Evolutionary conservation across 306 rosid species (phyloP).

Genomic region (Prunus fruticosa): DNA sequence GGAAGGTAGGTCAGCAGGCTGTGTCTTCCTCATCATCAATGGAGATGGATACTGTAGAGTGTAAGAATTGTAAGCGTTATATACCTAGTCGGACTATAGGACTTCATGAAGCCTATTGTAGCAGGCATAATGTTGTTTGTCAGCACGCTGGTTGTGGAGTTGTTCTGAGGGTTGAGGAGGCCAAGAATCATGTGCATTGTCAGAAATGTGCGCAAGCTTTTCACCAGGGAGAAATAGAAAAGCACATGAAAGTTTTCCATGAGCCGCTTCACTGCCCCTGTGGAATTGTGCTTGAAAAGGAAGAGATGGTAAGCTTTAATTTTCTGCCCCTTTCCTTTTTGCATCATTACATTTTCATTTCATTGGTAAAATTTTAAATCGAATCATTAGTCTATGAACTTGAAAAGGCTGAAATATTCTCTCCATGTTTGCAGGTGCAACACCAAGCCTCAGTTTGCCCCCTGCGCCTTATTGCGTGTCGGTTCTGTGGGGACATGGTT

Average conservation of each 20-base stretch:
- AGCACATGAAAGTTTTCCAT: constrained; percentile 88
- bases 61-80: constrained; percentile 80
- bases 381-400: not conserved
- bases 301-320: constrained; percentile 66
- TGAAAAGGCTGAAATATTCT: constrained; percentile 1
- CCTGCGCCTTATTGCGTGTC: constrained; percentile 69
- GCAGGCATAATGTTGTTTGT: constrained; percentile 79
- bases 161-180: constrained; percentile 88
- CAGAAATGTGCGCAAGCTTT: constrained; percentile 79
- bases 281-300: constrained; percentile 83
- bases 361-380: not conserved
- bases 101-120: constrained; percentile 91
- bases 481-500: constrained; percentile 98
- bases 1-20: constrained; percentile 62
- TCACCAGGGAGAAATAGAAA: constrained; percentile 80
- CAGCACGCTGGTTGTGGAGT: constrained; percentile 72
- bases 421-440: constrained; percentile 51
- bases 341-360: not conserved
- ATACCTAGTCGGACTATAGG: constrained; percentile 78
- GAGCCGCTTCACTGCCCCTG: constrained; percentile 86
- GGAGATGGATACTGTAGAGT: constrained; percentile 68
- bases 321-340: not conserved
- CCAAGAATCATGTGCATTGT: constrained; percentile 83
- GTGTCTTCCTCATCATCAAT: constrained; percentile 48
- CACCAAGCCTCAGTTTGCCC: constrained; percentile 81